Evolutionary conservation across 2,329 filamentous ascomycete species (phyloP).

Genomic region (Penicillium nordicum): DNA sequence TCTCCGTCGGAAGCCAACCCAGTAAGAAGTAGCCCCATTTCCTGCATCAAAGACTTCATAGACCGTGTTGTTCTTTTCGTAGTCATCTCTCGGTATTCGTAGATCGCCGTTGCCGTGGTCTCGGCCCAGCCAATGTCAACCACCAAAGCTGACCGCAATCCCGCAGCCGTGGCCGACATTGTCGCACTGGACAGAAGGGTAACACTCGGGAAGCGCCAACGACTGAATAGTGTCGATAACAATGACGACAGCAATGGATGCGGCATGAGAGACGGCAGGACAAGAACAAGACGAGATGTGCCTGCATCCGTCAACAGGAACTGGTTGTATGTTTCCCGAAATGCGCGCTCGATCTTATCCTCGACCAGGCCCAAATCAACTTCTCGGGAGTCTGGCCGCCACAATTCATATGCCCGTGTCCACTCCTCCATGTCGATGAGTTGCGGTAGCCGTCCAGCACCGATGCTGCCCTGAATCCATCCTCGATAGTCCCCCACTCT

Average conservation of each 20-base stretch:
- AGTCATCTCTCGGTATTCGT: constrained; percentile 81
- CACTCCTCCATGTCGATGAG: constrained; percentile 37
- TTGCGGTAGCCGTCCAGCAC: constrained; percentile 37
- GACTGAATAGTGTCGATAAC: constrained; percentile 74
- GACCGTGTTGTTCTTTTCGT: constrained; percentile 69
- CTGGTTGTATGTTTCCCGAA: constrained; percentile 79
- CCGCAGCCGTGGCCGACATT: constrained; percentile 72
- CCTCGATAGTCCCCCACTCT: constrained; percentile 77
- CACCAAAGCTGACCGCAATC: constrained; percentile 78
- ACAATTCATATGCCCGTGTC: constrained; percentile 63
- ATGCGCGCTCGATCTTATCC: constrained; percentile 78
- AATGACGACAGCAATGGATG: constrained; percentile 72
- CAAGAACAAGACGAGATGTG: constrained; percentile 68
- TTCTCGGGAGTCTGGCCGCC: constrained; percentile 69
- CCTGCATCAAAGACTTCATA: constrained; percentile 67
- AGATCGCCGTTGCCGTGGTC: constrained; percentile 79
- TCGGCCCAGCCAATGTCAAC: constrained; percentile 93
- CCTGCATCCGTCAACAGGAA: constrained; percentile 61
- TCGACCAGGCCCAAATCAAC: constrained; percentile 75
- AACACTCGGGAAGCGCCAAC: constrained; percentile 74
- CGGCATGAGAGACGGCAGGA: constrained; percentile 73
- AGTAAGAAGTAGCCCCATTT: constrained; percentile 54
- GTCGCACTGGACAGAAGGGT: constrained; percentile 76
- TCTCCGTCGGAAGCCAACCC: constrained; percentile 17
- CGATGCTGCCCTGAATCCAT: constrained; percentile 58